Evolutionary conservation across 176 grass and related monocot genomes (phyloP).

Genomic region (Phoenix dactylifera): DNA sequence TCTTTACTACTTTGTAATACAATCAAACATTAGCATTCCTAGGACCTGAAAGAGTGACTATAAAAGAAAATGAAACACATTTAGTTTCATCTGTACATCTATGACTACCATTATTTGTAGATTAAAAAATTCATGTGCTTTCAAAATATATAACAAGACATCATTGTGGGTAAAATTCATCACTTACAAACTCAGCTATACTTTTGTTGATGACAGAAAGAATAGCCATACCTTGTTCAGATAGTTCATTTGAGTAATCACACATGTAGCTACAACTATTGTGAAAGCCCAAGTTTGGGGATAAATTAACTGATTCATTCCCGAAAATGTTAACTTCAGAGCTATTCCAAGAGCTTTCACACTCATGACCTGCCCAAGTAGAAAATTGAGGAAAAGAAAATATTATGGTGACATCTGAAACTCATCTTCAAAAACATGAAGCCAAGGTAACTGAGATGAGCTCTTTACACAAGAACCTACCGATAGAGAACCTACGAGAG

Average conservation of each 20-base stretch:
- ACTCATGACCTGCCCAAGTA: conserved; percentile 61
- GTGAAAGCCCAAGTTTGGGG: conserved; percentile 67
- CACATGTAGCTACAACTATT: conserved; percentile 54
- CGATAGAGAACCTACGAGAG: conserved; percentile 82
- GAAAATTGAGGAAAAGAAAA: conserved; percentile 2
- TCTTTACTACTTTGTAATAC: too few species aligned
- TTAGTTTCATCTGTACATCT: too few species aligned
- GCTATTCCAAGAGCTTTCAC: conserved; percentile 91
- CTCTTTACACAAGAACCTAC: conserved; percentile 22
- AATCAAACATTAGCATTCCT: too few species aligned
- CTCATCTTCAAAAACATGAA: not conserved
- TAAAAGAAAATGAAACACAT: too few species aligned
- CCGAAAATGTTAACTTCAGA: conserved; percentile 79
- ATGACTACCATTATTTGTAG: not conserved
- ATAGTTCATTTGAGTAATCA: conserved; percentile 86
- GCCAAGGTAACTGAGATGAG: not conserved
- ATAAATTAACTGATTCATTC: conserved; percentile 71
- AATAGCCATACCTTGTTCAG: conserved; percentile 60
- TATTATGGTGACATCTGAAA: not conserved
- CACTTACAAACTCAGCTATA: not conserved
- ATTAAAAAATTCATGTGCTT: not conserved
- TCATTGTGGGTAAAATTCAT: not conserved
- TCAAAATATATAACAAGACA: not conserved
- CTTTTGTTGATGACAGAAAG: not conserved
- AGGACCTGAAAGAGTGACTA: too few species aligned